phyloP scores from a whole-genome alignment of 176 grass and related monocot species.

The Ampelocalamus luodianensis region DNA sequence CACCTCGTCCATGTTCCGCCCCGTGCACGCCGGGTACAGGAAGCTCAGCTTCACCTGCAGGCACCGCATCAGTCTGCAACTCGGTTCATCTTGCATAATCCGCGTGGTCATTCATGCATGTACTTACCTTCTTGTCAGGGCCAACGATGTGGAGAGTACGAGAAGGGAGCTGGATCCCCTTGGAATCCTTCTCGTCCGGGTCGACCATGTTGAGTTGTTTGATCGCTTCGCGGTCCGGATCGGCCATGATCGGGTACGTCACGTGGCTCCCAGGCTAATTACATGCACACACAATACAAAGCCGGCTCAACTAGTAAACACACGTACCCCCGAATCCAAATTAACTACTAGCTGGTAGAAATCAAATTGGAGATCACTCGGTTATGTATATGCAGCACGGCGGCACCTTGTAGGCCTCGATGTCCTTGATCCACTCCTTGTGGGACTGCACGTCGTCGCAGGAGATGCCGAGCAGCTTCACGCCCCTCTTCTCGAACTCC shows the following conservation, averaged over 20 bases:
- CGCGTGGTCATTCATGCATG: neutral
- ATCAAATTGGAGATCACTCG: neutral
- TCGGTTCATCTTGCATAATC: neutral
- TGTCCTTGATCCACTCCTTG: slow-evolving; percentile 91
- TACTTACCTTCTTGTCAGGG: slow-evolving; percentile 54
- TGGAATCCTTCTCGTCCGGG: slow-evolving; percentile 72
- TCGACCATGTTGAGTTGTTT: slow-evolving; percentile 90
- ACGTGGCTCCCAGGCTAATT: slow-evolving; percentile 50
- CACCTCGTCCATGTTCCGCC: slow-evolving; percentile 93
- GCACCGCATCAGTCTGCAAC: neutral
- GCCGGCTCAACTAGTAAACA: neutral
- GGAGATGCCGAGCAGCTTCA: slow-evolving; percentile 85
- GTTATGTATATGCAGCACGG: neutral
- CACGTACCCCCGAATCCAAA: neutral
- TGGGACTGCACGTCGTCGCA: slow-evolving; percentile 80
- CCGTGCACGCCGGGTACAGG: slow-evolving; percentile 72
- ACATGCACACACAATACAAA: neutral
- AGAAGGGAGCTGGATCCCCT: slow-evolving; percentile 57
- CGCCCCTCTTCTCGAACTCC: slow-evolving; percentile 83
- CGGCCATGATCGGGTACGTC: slow-evolving; percentile 74
- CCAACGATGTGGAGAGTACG: slow-evolving; percentile 76
- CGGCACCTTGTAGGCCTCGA: slow-evolving; percentile 76
- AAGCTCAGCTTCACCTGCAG: slow-evolving; percentile 72
- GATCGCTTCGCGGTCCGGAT: slow-evolving; percentile 57
- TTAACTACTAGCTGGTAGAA: neutral